These are phyloP conservation scores for Fonsecaea erecta DNA, from an alignment of 2,329 filamentous ascomycete species.

Conservation along the genomic window DNA sequence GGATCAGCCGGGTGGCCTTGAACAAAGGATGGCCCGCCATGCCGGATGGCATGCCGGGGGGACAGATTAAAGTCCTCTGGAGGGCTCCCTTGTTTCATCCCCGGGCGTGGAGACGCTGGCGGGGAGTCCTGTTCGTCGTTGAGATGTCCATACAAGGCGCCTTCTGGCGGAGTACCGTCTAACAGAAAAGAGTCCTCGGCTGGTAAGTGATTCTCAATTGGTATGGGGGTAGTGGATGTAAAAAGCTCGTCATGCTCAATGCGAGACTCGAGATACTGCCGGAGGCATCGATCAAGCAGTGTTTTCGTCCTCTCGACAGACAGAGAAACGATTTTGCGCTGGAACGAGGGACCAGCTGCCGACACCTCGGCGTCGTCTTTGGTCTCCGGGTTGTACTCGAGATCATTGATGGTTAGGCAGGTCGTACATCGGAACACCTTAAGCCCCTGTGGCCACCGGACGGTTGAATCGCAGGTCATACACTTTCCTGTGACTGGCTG, in stretches of 20 bases:
- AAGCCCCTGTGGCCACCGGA: conserved; percentile 76
- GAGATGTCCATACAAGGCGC: conserved; percentile 22
- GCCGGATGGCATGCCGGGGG: conserved; percentile 3
- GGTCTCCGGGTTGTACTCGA: conserved; percentile 55
- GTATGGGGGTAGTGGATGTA: conserved; percentile 1
- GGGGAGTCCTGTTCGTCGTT: conserved; percentile 28
- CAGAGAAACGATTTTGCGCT: conserved; percentile 48
- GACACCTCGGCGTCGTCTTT: neutral
- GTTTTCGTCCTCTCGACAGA: conserved; percentile 64
- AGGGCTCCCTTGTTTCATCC: conserved; percentile 23
- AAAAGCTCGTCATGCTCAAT: conserved; percentile 39
- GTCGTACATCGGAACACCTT: conserved; percentile 80
- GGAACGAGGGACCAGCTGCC: conserved; percentile 12
- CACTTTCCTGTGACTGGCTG: conserved; percentile 74
- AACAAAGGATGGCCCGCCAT: conserved; percentile 14
- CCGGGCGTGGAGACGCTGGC: conserved; percentile 21
- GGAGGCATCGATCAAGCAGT: conserved; percentile 62
- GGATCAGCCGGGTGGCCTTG: conserved; percentile 24
- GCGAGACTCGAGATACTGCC: conserved; percentile 54
- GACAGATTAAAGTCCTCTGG: conserved; percentile 28
- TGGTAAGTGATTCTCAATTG: conserved; percentile 10
- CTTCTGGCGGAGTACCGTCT: conserved; percentile 30
- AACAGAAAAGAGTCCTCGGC: conserved; percentile 36
- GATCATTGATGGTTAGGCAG: conserved; percentile 83
- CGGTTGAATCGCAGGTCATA: conserved; percentile 81